Percentiles rank a stretch among this genome's conserved stretches.
Evolutionary conservation across 1,284 basidiomycete species (phyloP).

Genomic region (Peniophora sp.): DNA sequence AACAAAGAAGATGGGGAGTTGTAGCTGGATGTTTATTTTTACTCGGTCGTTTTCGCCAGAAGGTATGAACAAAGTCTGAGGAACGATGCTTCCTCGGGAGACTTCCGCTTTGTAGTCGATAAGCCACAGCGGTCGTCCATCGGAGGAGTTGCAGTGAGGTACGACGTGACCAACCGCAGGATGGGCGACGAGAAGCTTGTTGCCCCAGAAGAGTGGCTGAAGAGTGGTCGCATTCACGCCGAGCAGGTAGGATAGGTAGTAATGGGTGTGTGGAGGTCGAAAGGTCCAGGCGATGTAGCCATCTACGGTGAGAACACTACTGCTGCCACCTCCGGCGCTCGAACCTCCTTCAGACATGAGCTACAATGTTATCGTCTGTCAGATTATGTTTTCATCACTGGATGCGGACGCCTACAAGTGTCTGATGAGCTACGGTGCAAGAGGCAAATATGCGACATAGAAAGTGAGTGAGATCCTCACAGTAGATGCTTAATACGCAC

Average conservation of each 20-base stretch:
- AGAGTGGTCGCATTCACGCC: background rate
- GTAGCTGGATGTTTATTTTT: background rate
- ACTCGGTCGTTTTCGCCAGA: background rate
- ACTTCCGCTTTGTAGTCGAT: background rate
- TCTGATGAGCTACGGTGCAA: too few species aligned
- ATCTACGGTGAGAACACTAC: too few species aligned
- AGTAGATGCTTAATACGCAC: too few species aligned
- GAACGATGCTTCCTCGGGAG: background rate
- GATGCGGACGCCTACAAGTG: too few species aligned
- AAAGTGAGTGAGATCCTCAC: too few species aligned
- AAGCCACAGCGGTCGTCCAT: background rate
- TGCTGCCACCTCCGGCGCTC: too few species aligned
- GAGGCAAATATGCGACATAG: too few species aligned
- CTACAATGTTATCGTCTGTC: too few species aligned
- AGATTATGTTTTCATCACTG: too few species aligned
- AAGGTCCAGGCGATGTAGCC: background rate
- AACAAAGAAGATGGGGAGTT: background rate
- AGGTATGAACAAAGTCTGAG: background rate
- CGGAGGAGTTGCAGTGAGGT: background rate
- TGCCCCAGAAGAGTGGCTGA: background rate
- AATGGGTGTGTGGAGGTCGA: background rate
- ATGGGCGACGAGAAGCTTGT: background rate
- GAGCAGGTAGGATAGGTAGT: background rate
- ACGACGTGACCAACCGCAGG: background rate
- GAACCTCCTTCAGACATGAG: too few species aligned